A percentile compares a stretch with the other conserved stretches of the same genome.
These are phyloP conservation scores for Laetiporus sulphureus DNA, from an alignment of 1,284 basidiomycete genomes.

Conservation along the genomic window DNA sequence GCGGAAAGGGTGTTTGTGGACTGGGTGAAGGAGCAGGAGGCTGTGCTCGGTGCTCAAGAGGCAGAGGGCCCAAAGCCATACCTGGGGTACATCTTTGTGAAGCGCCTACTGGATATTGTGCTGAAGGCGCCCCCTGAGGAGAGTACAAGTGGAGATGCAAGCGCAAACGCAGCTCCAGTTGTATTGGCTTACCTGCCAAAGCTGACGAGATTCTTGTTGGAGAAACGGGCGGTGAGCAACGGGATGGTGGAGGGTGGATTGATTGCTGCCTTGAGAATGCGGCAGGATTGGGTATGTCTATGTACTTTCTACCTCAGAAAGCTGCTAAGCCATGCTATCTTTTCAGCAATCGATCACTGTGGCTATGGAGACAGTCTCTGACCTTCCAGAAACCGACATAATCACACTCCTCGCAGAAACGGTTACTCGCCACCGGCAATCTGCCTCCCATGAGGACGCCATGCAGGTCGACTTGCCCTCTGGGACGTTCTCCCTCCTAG, in stretches of 20 bases:
- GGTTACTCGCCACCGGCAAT: slow-evolving; percentile 28
- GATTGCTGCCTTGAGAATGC: slow-evolving; percentile 40
- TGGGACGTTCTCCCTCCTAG: slow-evolving; percentile 37
- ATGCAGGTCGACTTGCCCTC: slow-evolving; percentile 51
- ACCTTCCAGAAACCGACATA: slow-evolving; percentile 57
- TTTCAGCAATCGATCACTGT: slow-evolving; percentile 46
- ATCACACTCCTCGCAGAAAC: slow-evolving; percentile 43
- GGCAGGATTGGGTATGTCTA: slow-evolving; percentile 59
- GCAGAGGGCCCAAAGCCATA: slow-evolving; percentile 8
- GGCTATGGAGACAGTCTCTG: slow-evolving; percentile 46
- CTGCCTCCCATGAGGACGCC: slow-evolving; percentile 25
- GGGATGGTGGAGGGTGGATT: slow-evolving; percentile 56
- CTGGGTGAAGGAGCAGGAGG: slow-evolving; percentile 35
- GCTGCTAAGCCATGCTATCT: slow-evolving; percentile 1
- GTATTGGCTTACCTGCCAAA: slow-evolving; percentile 39
- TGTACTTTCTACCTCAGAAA: neutral
- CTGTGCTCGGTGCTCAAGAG: slow-evolving; percentile 9
- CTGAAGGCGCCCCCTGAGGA: slow-evolving; percentile 38
- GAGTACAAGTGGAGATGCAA: no score
- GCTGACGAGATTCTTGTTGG: slow-evolving; percentile 48
- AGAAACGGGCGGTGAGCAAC: slow-evolving; percentile 44
- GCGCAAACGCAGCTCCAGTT: slow-evolving; percentile 15
- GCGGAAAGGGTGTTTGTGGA: slow-evolving; percentile 45
- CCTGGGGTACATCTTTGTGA: slow-evolving; percentile 48
- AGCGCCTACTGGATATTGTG: slow-evolving; percentile 42